Evolutionary conservation across 345 rosid genomes (phyloP).

Genomic region (Dovyalis caffra): DNA sequence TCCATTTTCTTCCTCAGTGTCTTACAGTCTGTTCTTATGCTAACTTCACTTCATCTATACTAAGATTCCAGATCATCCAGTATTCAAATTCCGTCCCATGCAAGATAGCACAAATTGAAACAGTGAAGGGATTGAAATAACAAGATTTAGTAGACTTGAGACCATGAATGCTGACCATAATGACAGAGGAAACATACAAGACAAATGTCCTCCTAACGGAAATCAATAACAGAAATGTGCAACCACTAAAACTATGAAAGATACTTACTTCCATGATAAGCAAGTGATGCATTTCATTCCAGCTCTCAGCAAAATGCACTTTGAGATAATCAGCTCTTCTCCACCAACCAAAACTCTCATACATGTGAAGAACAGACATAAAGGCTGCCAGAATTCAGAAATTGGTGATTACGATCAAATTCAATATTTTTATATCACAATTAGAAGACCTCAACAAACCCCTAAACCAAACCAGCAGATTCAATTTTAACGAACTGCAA

Average conservation of each 20-base stretch:
- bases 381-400: slow-evolving; percentile 53
- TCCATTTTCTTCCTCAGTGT: background rate
- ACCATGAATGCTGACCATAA: background rate
- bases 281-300: slow-evolving; percentile 99
- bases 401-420: slow-evolving; percentile 1
- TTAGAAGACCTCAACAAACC: background rate
- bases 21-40: background rate
- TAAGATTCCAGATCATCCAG: background rate
- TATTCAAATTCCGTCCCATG: background rate
- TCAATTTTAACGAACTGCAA: background rate
- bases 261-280: slow-evolving; percentile 94
- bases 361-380: slow-evolving; percentile 92
- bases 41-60: background rate
- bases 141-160: background rate
- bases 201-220: background rate
- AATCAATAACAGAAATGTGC: background rate
- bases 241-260: background rate
- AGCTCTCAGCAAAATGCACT: slow-evolving; percentile 99
- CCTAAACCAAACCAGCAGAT: slow-evolving; percentile 2
- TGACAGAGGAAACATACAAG: background rate
- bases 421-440: background rate
- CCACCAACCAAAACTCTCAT: slow-evolving; percentile 99
- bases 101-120: slow-evolving; percentile 9
- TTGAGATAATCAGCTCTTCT: slow-evolving; percentile 92
- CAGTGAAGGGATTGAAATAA: background rate